A percentile compares a stretch with the other conserved stretches of the same genome.
phyloP scores from a whole-genome alignment of 352 stramenopile species.

The Pythium biforme region DNA sequence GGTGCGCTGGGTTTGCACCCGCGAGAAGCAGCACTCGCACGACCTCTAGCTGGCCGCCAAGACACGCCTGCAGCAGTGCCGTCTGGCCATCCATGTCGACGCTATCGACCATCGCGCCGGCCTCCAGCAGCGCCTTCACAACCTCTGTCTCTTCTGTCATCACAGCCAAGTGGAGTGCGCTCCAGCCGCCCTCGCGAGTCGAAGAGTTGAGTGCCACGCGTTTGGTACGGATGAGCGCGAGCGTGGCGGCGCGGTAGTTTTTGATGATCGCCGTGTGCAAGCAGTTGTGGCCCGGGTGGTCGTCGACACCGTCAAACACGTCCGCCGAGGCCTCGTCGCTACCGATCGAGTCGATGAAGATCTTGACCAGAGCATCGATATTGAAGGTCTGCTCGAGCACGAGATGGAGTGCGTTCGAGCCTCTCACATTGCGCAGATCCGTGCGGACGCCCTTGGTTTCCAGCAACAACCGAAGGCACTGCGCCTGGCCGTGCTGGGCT shows the following conservation, averaged over 20 bases:
- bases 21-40: slow-evolving; percentile 44
- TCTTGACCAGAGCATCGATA: slow-evolving; percentile 48
- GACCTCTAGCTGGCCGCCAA: slow-evolving; percentile 48
- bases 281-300: slow-evolving; percentile 41
- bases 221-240: slow-evolving; percentile 42
- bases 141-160: slow-evolving; percentile 53
- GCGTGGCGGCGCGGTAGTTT: slow-evolving; percentile 46
- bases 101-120: slow-evolving; percentile 53
- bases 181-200: slow-evolving; percentile 51
- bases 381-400: slow-evolving; percentile 63
- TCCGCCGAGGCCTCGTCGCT: slow-evolving; percentile 11
- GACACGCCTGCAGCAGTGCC: slow-evolving; percentile 53
- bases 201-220: slow-evolving; percentile 46
- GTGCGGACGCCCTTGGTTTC: slow-evolving; percentile 23
- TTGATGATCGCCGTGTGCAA: slow-evolving; percentile 67
- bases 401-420: slow-evolving; percentile 60
- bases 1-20: slow-evolving; percentile 56
- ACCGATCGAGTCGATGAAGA: slow-evolving; percentile 32
- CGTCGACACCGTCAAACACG: slow-evolving; percentile 47
- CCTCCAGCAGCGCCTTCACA: slow-evolving; percentile 41
- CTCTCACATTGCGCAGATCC: slow-evolving; percentile 33
- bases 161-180: slow-evolving; percentile 59
- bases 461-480: slow-evolving; percentile 42
- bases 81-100: slow-evolving; percentile 66
- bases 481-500: slow-evolving; percentile 37